Evolutionary conservation across 768 basidiomycete genomes (phyloP).

Genomic region (Lentinula boryana): DNA sequence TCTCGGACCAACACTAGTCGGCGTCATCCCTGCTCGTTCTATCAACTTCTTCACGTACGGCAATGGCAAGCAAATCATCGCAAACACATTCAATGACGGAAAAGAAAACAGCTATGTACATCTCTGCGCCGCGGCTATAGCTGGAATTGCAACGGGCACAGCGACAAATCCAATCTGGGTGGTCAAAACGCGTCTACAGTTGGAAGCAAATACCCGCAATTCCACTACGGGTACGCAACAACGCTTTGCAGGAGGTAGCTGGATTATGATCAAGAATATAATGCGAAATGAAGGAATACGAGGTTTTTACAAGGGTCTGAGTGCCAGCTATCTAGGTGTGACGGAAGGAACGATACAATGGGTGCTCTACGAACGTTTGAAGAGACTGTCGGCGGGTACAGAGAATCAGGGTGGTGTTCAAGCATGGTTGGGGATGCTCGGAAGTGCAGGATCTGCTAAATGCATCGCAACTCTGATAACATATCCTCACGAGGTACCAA

Average conservation of each 20-base stretch:
- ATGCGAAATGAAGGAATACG: constrained; percentile 72
- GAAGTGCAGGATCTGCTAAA: constrained; percentile 90
- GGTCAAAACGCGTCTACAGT: constrained; percentile 93
- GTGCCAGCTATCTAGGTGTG: constrained; percentile 92
- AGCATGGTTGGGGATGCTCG: constrained; percentile 81
- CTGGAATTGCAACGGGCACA: constrained; percentile 82
- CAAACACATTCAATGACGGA: constrained; percentile 72
- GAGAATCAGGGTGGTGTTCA: constrained; percentile 50
- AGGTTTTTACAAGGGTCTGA: constrained; percentile 94
- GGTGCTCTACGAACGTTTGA: constrained; percentile 92
- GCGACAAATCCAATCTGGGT: constrained; percentile 99
- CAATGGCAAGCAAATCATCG: constrained; percentile 90
- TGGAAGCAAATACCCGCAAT: constrained; percentile 25
- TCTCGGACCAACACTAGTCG: constrained; percentile 89
- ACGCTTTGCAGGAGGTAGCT: constrained; percentile 45
- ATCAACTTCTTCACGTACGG: constrained; percentile 99
- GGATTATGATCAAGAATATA: constrained; percentile 65
- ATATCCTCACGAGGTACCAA: constrained; percentile 91
- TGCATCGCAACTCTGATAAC: constrained; percentile 91
- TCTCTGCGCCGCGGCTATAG: constrained; percentile 76
- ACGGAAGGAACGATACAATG: constrained; percentile 97
- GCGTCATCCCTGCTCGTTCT: constrained; percentile 91
- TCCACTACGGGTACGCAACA: constrained; percentile 11
- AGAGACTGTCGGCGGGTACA: constrained; percentile 50
- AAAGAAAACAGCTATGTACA: constrained; percentile 84